phyloP scores from a whole-genome alignment of 306 rosid genomes.

The Quercus aquifolioides region DNA sequence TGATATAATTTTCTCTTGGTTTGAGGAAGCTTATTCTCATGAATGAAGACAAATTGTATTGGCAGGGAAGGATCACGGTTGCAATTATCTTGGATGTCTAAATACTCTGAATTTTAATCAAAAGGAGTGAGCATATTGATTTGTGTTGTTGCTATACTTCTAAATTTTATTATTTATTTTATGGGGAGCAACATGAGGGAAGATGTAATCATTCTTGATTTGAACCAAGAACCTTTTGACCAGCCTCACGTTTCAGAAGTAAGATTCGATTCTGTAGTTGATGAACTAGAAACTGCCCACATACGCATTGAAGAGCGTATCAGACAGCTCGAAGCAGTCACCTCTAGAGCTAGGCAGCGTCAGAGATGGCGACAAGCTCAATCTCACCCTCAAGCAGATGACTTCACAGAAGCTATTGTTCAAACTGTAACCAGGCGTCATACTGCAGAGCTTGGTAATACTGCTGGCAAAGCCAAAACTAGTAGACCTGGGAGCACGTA shows the following conservation, averaged over 20 bases:
- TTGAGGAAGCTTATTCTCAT: background rate
- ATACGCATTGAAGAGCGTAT: slow-evolving; percentile 60
- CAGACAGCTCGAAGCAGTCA: slow-evolving; percentile 52
- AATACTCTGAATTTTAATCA: background rate
- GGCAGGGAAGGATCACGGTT: background rate
- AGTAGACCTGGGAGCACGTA: slow-evolving; percentile 23
- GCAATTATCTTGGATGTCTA: slow-evolving; percentile 2
- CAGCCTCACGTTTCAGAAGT: slow-evolving; percentile 32
- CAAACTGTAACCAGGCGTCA: slow-evolving; percentile 12
- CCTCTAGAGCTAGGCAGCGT: slow-evolving; percentile 46
- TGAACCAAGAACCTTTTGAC: slow-evolving; percentile 46
- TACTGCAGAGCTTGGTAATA: slow-evolving; percentile 12
- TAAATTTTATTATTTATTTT: background rate
- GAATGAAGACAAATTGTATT: background rate
- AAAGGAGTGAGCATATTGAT: slow-evolving; percentile 15
- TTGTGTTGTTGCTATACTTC: slow-evolving; percentile 8
- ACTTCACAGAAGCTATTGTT: slow-evolving; percentile 4
- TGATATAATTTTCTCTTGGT: too few relatives aligned
- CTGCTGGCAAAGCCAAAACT: slow-evolving; percentile 1
- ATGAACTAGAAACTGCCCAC: slow-evolving; percentile 57
- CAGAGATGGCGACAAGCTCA: slow-evolving; percentile 34
- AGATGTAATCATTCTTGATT: slow-evolving; percentile 49
- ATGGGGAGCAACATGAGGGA: slow-evolving; percentile 32
- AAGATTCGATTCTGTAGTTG: slow-evolving; percentile 42
- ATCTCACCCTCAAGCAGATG: slow-evolving; percentile 27